Evolutionary conservation across 2,329 filamentous ascomycete genomes (phyloP), one percentile per base, ranked within the genome.

Genomic region (Sclerotinia nivalis): DNA sequence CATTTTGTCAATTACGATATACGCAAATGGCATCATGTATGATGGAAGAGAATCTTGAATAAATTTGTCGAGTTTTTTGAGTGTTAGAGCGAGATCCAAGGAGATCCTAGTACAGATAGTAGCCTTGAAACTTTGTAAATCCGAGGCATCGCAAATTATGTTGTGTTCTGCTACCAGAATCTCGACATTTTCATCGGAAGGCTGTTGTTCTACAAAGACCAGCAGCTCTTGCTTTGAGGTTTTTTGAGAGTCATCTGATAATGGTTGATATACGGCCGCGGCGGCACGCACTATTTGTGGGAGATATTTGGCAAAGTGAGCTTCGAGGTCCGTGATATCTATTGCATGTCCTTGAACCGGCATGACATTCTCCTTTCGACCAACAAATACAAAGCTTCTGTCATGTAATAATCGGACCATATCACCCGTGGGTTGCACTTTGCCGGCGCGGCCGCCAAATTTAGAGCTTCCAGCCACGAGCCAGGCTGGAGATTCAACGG

Each of bases 391-490:
- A 52, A 89, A 83, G 7, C 82, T 82, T 13, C 74, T 78, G 62
- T 88, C 83, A 0, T 79, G 76, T 50, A 85, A 81, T 68, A 88
- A 87, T 25, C 81, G 81, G 0, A 86, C 87, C 0, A 89, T 79
- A 72, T 90, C 87, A 0, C 87, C 88, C 0, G 87, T 89, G 2
- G 89, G 74, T 7, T 84, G 80, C 10, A 70, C 74, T 10, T 82
- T 79, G 1, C 83, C 83, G 5, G 18, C 40, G 22, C 47, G 45
- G 8, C 45, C 64, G 22, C 71, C 60, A 69, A 56, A 69, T 2
- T 28, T 67, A 25, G 74, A 71, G 67, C 78, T 81, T 66, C 83
- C 82, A 40, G 79, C 74, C 22, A 54, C 47, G 8, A 69, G 67
- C 85, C 87, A 90, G 0, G 76, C 77, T 1, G 86, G 87, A 37